Evolutionary conservation across 1,284 basidiomycete genomes (phyloP).

Genomic region (Grifola frondosa): DNA sequence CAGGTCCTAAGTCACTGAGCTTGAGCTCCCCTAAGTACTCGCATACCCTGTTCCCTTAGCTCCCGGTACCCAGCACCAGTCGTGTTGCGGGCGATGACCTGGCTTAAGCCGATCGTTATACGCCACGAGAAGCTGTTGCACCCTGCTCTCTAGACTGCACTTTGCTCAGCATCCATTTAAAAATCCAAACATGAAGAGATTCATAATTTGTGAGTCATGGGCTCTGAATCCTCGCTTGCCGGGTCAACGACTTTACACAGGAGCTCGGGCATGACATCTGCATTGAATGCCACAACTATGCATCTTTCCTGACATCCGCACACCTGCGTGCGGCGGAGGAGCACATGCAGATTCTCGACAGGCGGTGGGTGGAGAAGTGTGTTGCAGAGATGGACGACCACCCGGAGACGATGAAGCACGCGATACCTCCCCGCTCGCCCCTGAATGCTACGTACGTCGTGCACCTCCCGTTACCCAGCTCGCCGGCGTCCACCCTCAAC

Average conservation of each 20-base stretch:
- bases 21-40: too few species aligned
- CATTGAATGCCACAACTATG: constrained; percentile 79
- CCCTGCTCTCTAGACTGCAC: too few species aligned
- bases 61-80: too few species aligned
- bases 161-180: too few species aligned
- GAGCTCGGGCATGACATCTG: constrained; percentile 76
- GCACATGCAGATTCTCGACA: constrained; percentile 58
- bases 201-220: too few species aligned
- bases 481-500: constrained; percentile 50
- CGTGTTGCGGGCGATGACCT: too few species aligned
- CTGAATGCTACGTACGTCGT: constrained; percentile 67
- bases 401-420: constrained; percentile 30
- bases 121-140: too few species aligned
- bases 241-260: constrained; percentile 54
- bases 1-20: too few species aligned
- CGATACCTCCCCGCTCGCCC: constrained; percentile 56
- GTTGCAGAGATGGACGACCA: constrained; percentile 22
- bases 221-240: too few species aligned
- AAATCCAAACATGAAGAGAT: too few species aligned
- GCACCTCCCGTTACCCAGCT: constrained; percentile 67
- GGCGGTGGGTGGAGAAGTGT: constrained; percentile 51
- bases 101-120: too few species aligned
- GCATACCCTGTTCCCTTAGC: too few species aligned
- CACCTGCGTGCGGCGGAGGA: constrained; percentile 69
- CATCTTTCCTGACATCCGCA: constrained; percentile 57